Conservation (phyloP, 768 basidiomycete species). For the Suillus subluteus region DNA sequence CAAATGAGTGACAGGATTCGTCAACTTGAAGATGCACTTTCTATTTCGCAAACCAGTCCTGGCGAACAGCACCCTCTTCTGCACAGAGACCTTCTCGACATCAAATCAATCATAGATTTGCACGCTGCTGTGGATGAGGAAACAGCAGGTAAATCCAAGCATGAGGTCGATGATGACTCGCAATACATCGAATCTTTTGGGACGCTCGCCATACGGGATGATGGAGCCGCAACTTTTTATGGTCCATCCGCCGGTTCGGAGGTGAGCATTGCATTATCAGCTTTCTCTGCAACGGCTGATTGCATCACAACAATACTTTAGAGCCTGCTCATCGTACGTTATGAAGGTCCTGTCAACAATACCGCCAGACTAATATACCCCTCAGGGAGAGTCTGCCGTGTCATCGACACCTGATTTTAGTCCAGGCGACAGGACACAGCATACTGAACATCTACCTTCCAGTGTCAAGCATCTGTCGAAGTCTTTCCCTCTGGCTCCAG, state of each 20-base stretch:
- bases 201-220: slow-evolving; percentile 68
- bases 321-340: slow-evolving; percentile 61
- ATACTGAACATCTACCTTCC: slow-evolving; percentile 22
- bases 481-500: slow-evolving; percentile 54
- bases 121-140: slow-evolving; percentile 57
- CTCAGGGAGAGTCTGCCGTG: slow-evolving; percentile 29
- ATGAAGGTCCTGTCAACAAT: neutral
- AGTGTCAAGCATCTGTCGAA: slow-evolving; percentile 33
- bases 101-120: slow-evolving; percentile 72
- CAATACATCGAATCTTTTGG: slow-evolving; percentile 72
- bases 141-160: slow-evolving; percentile 31
- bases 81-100: slow-evolving; percentile 57
- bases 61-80: slow-evolving; percentile 63
- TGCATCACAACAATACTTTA: slow-evolving; percentile 24
- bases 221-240: slow-evolving; percentile 72
- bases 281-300: slow-evolving; percentile 24
- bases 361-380: slow-evolving; percentile 5
- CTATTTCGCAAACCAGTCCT: slow-evolving; percentile 53
- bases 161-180: slow-evolving; percentile 40
- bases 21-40: slow-evolving; percentile 70
- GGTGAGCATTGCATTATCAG: slow-evolving; percentile 43
- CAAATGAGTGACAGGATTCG: slow-evolving; percentile 73
- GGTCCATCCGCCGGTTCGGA: slow-evolving; percentile 75
- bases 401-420: neutral
- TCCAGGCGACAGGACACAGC: neutral